A percentile compares a stretch with the other conserved stretches of the same genome.
Conservation (phyloP, 2,329 filamentous ascomycete species). For the Aspergillus uvarum region DNA sequence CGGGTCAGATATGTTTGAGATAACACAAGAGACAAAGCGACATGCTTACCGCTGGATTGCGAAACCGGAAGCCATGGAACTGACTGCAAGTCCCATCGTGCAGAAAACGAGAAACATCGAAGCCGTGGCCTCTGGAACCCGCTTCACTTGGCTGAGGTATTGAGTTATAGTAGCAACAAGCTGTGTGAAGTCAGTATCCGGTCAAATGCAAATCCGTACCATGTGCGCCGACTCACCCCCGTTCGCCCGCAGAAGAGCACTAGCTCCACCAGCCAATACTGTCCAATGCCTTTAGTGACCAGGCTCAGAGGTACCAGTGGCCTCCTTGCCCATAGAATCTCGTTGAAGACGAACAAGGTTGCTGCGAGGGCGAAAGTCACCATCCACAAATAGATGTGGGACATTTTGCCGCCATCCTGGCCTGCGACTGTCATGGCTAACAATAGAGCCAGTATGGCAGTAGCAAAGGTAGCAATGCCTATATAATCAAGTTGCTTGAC, state of each 20-base stretch:
- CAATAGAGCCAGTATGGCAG: too few relatives aligned
- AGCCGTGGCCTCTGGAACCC: neutral
- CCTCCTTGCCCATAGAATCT: neutral
- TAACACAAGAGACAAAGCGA: too few relatives aligned
- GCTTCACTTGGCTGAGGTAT: neutral
- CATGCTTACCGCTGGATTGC: neutral
- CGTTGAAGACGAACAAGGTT: neutral
- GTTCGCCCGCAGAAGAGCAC: neutral
- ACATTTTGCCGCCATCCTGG: neutral
- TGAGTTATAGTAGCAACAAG: neutral
- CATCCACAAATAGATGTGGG: neutral
- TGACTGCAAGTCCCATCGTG: constrained; percentile 1
- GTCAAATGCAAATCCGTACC: too few relatives aligned
- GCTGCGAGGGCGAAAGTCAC: neutral
- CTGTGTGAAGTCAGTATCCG: neutral
- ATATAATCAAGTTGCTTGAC: too few relatives aligned
- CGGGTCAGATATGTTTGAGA: neutral
- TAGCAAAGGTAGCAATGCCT: too few relatives aligned
- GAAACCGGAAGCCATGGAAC: neutral
- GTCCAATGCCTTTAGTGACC: neutral
- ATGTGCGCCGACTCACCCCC: neutral
- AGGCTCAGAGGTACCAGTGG: neutral
- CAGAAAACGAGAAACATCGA: neutral
- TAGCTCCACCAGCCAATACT: constrained; percentile 4
- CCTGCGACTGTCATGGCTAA: too few relatives aligned